A percentile compares a stretch with the other conserved stretches of the same genome.
Evolutionary conservation across 495 filamentous ascomycete genomes (phyloP).

Genomic region (Tuber umbilicatum): DNA sequence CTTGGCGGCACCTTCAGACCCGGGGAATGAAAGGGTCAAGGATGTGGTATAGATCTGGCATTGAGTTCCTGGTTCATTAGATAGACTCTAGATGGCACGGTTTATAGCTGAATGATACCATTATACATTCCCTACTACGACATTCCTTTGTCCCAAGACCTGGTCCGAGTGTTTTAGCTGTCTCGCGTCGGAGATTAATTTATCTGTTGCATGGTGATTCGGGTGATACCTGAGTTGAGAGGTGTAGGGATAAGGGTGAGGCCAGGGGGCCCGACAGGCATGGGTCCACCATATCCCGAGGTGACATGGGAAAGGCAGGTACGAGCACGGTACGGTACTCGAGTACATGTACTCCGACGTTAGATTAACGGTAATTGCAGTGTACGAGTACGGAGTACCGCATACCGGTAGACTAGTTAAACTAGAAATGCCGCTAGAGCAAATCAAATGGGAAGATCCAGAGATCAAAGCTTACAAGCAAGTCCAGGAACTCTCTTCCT

Average conservation of each 20-base stretch:
- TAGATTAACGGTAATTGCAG: background rate
- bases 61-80: background rate
- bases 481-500: no score
- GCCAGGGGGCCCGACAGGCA: background rate
- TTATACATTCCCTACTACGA: background rate
- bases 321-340: no score
- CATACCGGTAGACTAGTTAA: no score
- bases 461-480: no score
- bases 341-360: background rate
- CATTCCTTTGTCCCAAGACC: background rate
- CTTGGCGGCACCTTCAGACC: slow-evolving; percentile 51
- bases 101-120: background rate
- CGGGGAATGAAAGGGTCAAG: background rate
- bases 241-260: background rate
- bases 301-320: background rate
- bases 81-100: background rate
- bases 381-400: background rate
- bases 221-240: background rate
- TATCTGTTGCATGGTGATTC: background rate
- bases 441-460: no score
- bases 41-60: background rate
- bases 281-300: background rate
- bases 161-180: background rate
- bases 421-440: no score
- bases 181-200: background rate